Base-by-base conservation (phyloP, 2,329 filamentous ascomycete species). In the Periconia macrospinosa region DNA sequence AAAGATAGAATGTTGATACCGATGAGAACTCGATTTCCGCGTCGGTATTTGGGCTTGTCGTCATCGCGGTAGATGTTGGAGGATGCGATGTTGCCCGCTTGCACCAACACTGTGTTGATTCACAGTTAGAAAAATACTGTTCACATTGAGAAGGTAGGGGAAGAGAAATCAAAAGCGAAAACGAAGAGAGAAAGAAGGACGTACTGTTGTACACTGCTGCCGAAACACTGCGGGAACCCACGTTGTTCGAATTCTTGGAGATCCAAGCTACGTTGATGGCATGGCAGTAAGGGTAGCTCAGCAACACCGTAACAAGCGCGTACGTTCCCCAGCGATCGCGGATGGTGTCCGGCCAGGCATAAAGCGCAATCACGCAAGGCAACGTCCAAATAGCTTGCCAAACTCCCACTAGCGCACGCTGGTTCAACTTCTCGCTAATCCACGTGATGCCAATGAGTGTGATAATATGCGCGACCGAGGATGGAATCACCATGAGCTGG, bases 401-500 rank as follows among this genome's bases (percentile, higher is more conserved):
- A 79, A 13, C 76, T 71, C 23, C 81, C 70, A 30, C 77, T 65
- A 27, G 79, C 68, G 78, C 67, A 2, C 78, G 73, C 53, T 75
- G 57, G 76, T 78, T 76, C 47, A 79, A 64, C n/a, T 67, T 67
- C 30, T 79, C 78, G 9, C 75, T 77, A 13, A 78, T 56, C 61
- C 73, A 73, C 0, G 77, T 77, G 23, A 77, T 67, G 41, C 66
- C 62, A n/a, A 79, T 58, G 3, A 80, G 67, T 6, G 76, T 53
- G 17, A 49, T 41, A 18, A 52, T 52, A 27, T 55, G 55, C 35
- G 65, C 41, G 7, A 60, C 47, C 11, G 49, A 46, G 9, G 46
- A 47, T 0, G 52, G 55, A n/a, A 88, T 86, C 1, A 80, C 80
- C 6, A 89, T 77, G 30, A 89, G 67, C 62, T 87, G 88, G 1